phyloP scores from a whole-genome alignment of 2,329 filamentous ascomycete genomes.

The Ophiobolus disseminans region DNA sequence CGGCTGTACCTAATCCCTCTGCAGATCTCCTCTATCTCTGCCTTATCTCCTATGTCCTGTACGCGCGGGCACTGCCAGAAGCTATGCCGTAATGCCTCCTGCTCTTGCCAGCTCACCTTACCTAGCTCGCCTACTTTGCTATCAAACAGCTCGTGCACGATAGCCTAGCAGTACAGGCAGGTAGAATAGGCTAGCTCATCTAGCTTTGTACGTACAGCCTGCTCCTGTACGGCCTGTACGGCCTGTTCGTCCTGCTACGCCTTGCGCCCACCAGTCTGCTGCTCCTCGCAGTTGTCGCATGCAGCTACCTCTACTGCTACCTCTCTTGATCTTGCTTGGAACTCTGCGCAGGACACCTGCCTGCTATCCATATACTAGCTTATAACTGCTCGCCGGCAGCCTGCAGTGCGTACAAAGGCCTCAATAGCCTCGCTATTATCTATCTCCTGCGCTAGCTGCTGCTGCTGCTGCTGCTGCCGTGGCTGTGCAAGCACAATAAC shows the following conservation, averaged over 20 bases:
- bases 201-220: neutral
- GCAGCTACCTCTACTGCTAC: neutral
- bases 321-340: neutral
- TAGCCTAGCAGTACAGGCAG: too few species aligned
- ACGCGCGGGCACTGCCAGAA: too few species aligned
- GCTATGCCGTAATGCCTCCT: too few species aligned
- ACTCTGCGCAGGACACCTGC: neutral
- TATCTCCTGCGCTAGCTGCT: neutral
- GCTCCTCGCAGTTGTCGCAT: neutral
- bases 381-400: neutral
- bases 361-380: neutral
- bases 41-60: too few species aligned
- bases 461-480: neutral
- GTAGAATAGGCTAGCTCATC: neutral
- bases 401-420: too few species aligned
- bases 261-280: neutral
- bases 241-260: neutral
- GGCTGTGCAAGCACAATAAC: neutral
- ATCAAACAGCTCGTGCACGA: too few species aligned
- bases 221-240: neutral
- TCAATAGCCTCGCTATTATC: too few species aligned
- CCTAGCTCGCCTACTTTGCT: too few species aligned
- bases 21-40: neutral
- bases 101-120: too few species aligned
- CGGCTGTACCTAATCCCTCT: neutral